Conservation (phyloP, 805 yeast genomes). For the Lipomyces orientalis region DNA sequence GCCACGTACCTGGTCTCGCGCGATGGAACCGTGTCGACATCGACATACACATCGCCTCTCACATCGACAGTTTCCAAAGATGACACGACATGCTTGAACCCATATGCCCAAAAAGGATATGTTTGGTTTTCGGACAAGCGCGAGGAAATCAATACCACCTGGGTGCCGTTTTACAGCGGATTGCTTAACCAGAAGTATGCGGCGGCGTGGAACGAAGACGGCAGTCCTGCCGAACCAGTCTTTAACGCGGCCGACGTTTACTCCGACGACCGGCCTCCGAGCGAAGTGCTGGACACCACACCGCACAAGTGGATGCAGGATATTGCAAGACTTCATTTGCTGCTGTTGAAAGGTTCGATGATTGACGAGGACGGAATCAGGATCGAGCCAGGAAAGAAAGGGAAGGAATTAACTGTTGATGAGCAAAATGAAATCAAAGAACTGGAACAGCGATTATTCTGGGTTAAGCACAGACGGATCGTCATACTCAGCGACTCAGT, state of each 20-base stretch:
- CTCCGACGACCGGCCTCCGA: not conserved
- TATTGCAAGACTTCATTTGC: not conserved
- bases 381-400: not conserved
- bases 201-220: not conserved
- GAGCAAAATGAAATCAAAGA: not conserved
- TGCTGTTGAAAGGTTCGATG: not conserved
- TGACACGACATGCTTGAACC: not conserved
- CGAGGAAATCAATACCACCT: not conserved
- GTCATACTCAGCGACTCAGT: conserved; percentile 20
- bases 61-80: too few relatives aligned
- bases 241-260: not conserved
- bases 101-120: not conserved
- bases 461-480: conserved; percentile 20
- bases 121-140: not conserved
- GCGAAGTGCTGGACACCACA: not conserved
- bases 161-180: not conserved
- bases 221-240: not conserved
- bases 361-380: not conserved
- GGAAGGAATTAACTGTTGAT: not conserved
- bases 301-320: conserved; percentile 17
- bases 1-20: too few relatives aligned
- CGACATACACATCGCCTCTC: too few relatives aligned
- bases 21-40: too few relatives aligned
- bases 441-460: not conserved
- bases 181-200: not conserved